A percentile compares a stretch with the other conserved stretches of the same genome.
phyloP scores from a whole-genome alignment of 2,329 filamentous ascomycete genomes.

The Karstenula rhodostoma region DNA sequence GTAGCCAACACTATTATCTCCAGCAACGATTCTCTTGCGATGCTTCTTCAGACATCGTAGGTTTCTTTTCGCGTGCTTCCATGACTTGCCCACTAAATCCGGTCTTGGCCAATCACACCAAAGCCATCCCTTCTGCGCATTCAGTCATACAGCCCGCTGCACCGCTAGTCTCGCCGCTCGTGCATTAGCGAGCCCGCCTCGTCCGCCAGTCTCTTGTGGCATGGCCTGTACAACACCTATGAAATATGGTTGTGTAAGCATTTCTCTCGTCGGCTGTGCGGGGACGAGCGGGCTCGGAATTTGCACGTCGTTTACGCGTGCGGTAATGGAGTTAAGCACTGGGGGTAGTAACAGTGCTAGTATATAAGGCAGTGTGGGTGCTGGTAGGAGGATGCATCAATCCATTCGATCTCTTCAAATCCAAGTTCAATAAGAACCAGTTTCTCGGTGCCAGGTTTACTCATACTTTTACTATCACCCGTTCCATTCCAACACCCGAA shows the following conservation, averaged over 20 bases:
- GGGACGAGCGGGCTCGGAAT: slow-evolving; percentile 22
- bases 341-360: not conserved
- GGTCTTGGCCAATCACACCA: not conserved
- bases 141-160: not conserved
- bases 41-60: too few relatives aligned
- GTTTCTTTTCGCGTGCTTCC: too few relatives aligned
- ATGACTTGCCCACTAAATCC: not conserved
- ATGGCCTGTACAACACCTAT: not conserved
- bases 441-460: not conserved
- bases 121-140: not conserved
- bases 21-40: too few relatives aligned
- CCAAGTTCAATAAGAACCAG: not conserved
- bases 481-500: not conserved
- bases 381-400: not conserved
- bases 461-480: not conserved
- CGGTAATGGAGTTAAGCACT: not conserved
- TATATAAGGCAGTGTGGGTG: not conserved
- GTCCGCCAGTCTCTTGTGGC: not conserved
- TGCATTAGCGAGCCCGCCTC: slow-evolving; percentile 30
- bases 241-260: slow-evolving; percentile 3
- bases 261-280: slow-evolving; percentile 1
- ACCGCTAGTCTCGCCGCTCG: slow-evolving; percentile 24
- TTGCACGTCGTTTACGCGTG: not conserved
- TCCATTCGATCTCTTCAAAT: not conserved
- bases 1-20: too few relatives aligned